phyloP scores from a whole-genome alignment of 169 alveolate genomes.

The Plasmodium relictum region DNA sequence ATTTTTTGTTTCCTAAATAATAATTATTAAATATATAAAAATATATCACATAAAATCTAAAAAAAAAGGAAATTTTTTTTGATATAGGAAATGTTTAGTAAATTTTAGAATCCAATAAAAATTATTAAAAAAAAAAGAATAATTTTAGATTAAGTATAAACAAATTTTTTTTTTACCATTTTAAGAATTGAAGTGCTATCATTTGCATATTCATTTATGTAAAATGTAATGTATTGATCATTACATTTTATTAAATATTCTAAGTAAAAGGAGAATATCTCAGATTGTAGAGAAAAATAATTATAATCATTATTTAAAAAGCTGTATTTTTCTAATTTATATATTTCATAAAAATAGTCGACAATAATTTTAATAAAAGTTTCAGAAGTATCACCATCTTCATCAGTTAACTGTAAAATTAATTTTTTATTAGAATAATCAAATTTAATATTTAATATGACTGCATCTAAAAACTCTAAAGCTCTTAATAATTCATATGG shows the following conservation, averaged over 20 bases:
- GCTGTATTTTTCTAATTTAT: constrained; percentile 52
- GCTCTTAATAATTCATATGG: constrained; percentile 64
- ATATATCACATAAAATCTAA: too few species aligned
- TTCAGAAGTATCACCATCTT: constrained; percentile 77
- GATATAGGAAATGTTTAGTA: too few species aligned
- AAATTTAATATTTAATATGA: constrained; percentile 77
- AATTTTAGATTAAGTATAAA: neutral
- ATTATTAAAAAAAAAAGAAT: neutral
- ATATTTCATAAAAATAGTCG: constrained; percentile 34
- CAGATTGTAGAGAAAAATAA: constrained; percentile 35
- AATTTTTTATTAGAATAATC: constrained; percentile 20
- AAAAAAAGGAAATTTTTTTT: too few species aligned
- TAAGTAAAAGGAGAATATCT: constrained; percentile 45
- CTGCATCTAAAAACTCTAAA: constrained; percentile 46
- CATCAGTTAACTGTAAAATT: constrained; percentile 67
- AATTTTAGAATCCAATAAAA: too few species aligned
- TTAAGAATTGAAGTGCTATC: constrained; percentile 45
- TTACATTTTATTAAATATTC: constrained; percentile 36
- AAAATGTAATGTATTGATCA: constrained; percentile 53
- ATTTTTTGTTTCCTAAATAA: constrained; percentile 67
- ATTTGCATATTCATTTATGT: constrained; percentile 30
- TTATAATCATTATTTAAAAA: constrained; percentile 41
- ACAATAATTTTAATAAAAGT: constrained; percentile 52
- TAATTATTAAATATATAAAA: neutral
- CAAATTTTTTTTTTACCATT: constrained; percentile 32